Percentiles rank a stretch among this genome's conserved stretches.
phyloP scores from a whole-genome alignment of 2,329 filamentous ascomycete genomes.

The Plectosphaerella plurivora region DNA sequence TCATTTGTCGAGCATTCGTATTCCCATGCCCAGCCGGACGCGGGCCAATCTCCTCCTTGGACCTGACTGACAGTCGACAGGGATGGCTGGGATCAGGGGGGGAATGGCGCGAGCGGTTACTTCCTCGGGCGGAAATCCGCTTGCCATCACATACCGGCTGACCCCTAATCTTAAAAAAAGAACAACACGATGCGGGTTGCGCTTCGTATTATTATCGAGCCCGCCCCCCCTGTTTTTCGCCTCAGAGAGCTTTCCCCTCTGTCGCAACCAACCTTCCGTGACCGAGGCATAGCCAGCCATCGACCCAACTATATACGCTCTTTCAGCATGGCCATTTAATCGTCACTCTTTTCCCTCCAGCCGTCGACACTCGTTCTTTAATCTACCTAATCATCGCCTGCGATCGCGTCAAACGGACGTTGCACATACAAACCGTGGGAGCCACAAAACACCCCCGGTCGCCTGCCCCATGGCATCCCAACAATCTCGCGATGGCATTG shows the following conservation, averaged over 20 bases:
- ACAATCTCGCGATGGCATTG: background rate
- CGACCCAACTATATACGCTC: background rate
- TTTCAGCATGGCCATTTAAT: background rate
- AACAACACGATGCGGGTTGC: background rate
- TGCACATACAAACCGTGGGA: background rate
- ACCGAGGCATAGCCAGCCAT: background rate
- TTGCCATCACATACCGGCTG: background rate
- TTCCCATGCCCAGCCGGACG: too few species aligned
- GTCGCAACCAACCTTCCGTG: background rate
- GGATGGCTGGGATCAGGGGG: too few species aligned
- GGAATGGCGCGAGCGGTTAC: too few species aligned
- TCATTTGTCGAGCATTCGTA: too few species aligned
- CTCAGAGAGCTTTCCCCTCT: background rate
- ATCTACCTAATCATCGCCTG: background rate
- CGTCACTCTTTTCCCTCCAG: background rate
- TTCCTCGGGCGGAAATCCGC: background rate
- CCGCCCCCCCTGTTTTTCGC: background rate
- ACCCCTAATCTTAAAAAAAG: background rate
- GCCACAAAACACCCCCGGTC: background rate
- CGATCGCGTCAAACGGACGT: background rate
- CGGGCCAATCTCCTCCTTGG: too few species aligned
- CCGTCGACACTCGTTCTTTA: background rate
- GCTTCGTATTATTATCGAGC: background rate
- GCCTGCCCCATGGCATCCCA: background rate
- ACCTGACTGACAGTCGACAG: too few species aligned